Evolutionary conservation across 2,329 filamentous ascomycete genomes (phyloP), one percentile per base, ranked within the genome.

Genomic region (Fusarium secorum): DNA sequence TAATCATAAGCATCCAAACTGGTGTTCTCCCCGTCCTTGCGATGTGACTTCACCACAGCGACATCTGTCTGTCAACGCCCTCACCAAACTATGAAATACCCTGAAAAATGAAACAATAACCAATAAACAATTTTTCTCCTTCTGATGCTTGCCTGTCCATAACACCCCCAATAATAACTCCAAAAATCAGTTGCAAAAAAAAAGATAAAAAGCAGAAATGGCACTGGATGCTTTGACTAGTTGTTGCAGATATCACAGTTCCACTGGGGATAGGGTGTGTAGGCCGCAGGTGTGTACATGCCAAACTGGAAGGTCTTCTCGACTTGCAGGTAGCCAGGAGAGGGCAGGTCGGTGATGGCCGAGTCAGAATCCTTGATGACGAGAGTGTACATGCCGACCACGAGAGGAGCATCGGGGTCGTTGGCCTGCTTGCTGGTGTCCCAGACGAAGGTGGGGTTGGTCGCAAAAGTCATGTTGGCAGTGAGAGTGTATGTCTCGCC

Each of bases 281-380:
- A 90, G 4, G 83, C 78, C 74, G 85, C 81, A 30, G 81, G 76
- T 3, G 82, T 79, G 79, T 91, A 91, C 78, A 91, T 79, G 58
- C 88, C 88, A 70, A 91, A 91, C 2, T 75, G 81, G 76, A 89
- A 87, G 36, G 78, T 79, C 46, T 81, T 76, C 66, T 80, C 86
- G 5, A 83, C 80, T 15, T 81, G 82, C 15, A 91, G 79, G 72
- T 90, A 90, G 22, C 89, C 89, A 9, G 88, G 75, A 60, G 86
- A 80, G 6, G 87, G 81, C 3, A 81, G 78, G n/a, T 85, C 85
- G 66, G 79, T 87, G 49, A 87, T 79, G 38, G 79, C 80, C 32
- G 82, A 81, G 24, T 87, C 87, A 5, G 89, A 84, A 74, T 91
- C 89, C 78, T 87, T 86, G 76, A 91, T 84, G 62, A 91, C 81